Conservation (phyloP, 306 rosid species). For the Styphnolobium japonicum region DNA sequence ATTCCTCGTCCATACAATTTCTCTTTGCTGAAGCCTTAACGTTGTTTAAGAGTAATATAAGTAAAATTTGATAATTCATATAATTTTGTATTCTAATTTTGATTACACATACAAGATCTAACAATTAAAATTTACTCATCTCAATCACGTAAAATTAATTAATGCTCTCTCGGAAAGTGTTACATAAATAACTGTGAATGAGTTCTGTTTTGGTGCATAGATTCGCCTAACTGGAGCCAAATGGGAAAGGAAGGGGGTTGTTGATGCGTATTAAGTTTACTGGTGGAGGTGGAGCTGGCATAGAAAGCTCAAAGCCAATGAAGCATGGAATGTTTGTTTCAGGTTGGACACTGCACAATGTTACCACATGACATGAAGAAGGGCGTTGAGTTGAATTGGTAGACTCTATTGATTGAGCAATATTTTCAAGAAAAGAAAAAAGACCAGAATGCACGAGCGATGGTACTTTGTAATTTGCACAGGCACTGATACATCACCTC, state of each 20-base stretch:
- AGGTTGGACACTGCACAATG: background rate
- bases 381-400: background rate
- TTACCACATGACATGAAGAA: background rate
- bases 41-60: no score
- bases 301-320: constrained; percentile 11
- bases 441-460: background rate
- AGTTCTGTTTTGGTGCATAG: constrained; percentile 13
- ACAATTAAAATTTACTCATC: background rate
- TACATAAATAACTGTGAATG: background rate
- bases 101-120: background rate
- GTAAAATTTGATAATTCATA: no score
- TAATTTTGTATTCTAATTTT: background rate
- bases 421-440: background rate
- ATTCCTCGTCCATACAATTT: background rate
- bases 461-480: background rate
- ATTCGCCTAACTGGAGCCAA: constrained; percentile 22
- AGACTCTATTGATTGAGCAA: background rate
- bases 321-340: constrained; percentile 18
- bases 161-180: background rate
- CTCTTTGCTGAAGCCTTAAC: background rate
- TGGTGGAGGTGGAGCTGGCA: constrained; percentile 11
- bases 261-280: constrained; percentile 6
- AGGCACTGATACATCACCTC: constrained; percentile 7
- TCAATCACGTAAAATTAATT: background rate
- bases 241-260: constrained; percentile 13